phyloP scores from a whole-genome alignment of 345 rosid genomes.

The Linum usitatissimum region DNA sequence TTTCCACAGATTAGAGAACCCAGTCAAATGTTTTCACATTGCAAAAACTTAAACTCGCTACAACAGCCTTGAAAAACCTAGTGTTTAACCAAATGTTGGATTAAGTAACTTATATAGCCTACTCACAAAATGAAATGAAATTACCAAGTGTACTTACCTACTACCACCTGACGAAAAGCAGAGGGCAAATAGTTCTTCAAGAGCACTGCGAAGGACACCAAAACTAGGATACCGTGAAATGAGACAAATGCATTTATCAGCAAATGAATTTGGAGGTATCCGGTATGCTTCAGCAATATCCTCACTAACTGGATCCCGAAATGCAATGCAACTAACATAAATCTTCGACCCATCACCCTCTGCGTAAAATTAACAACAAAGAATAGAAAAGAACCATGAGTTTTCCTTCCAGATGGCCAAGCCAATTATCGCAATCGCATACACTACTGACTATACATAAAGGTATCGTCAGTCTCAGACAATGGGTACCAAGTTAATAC shows the following conservation, averaged over 20 bases:
- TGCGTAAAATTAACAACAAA: slow-evolving; percentile 18
- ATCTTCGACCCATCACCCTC: slow-evolving; percentile 99
- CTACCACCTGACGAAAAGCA: slow-evolving; percentile 87
- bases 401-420: background rate
- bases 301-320: slow-evolving; percentile 90
- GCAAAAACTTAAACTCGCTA: background rate
- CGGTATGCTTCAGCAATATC: slow-evolving; percentile 90
- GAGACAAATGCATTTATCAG: slow-evolving; percentile 89
- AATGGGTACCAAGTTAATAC: no score
- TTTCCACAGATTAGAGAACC: slow-evolving; percentile 22
- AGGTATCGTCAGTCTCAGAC: no score
- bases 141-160: slow-evolving; percentile 36
- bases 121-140: background rate
- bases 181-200: slow-evolving; percentile 78
- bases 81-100: background rate
- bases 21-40: background rate
- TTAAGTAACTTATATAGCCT: background rate
- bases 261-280: slow-evolving; percentile 66
- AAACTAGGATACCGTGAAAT: slow-evolving; percentile 89
- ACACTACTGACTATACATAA: background rate
- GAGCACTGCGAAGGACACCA: slow-evolving; percentile 53
- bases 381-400: background rate
- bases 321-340: slow-evolving; percentile 87
- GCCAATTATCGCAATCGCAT: background rate
- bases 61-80: background rate